These are phyloP conservation scores for Tricholoma furcatifolium DNA, from an alignment of 768 basidiomycete genomes.

Conservation along the genomic window DNA sequence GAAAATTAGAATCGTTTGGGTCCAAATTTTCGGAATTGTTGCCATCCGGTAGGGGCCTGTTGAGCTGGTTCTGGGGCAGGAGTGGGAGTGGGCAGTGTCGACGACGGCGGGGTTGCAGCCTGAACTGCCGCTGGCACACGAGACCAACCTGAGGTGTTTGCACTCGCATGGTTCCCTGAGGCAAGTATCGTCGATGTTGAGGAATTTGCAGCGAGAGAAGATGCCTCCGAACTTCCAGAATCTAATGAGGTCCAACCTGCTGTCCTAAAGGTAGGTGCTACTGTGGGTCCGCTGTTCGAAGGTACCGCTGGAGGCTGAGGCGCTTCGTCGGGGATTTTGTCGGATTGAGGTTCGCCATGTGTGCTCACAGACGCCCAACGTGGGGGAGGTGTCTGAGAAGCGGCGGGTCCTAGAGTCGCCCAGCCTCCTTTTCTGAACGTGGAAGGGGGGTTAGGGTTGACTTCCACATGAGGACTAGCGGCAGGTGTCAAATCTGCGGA, in stretches of 20 bases:
- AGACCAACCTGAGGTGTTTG: conserved; percentile 2
- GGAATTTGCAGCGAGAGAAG: conserved; percentile 1
- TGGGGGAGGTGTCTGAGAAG: conserved; percentile 27
- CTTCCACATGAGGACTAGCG: conserved; percentile 24
- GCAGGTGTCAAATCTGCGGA: conserved; percentile 20
- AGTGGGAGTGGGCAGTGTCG: conserved; percentile 5
- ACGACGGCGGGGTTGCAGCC: neutral
- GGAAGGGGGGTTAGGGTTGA: conserved; percentile 21
- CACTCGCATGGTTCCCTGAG: conserved; percentile 10
- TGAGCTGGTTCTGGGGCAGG: conserved; percentile 21
- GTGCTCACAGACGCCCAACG: conserved; percentile 50
- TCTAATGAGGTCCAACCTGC: conserved; percentile 73
- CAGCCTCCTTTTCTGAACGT: conserved; percentile 48
- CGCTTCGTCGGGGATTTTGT: conserved; percentile 4
- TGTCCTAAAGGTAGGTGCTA: conserved; percentile 51
- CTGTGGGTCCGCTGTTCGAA: conserved; percentile 10
- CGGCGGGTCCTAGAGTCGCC: conserved; percentile 34
- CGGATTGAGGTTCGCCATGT: neutral
- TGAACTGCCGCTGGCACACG: conserved; percentile 1
- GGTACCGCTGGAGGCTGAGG: conserved; percentile 11
- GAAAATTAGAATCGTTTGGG: conserved; percentile 23
- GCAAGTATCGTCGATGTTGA: conserved; percentile 19
- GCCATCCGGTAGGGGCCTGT: conserved; percentile 50
- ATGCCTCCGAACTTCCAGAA: conserved; percentile 35
- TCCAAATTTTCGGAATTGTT: conserved; percentile 51